These are phyloP conservation scores for Yamagishiella unicocca DNA, from an alignment of 139 green algal genomes.

Conservation along the genomic window DNA sequence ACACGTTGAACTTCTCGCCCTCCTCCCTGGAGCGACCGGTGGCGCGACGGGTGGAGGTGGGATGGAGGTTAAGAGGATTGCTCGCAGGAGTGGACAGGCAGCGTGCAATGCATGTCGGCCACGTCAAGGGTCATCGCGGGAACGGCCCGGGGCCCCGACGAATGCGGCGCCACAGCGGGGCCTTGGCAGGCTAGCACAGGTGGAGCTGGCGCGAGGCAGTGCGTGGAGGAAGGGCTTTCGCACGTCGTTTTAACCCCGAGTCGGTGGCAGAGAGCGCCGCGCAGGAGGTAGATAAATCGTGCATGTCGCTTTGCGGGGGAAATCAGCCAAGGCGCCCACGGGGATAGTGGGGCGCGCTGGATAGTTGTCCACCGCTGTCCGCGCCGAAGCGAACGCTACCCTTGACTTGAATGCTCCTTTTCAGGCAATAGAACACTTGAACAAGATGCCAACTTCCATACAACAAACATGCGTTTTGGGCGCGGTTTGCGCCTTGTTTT, in stretches of 20 bases:
- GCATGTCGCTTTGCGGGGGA: neutral
- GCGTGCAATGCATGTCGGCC: too few species aligned
- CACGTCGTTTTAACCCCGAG: slow-evolving; percentile 29
- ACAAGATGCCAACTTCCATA: too few species aligned
- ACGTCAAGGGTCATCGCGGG: too few species aligned
- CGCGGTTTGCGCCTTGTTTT: too few species aligned
- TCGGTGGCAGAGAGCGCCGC: neutral
- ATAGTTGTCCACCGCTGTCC: slow-evolving; percentile 23
- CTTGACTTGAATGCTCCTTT: too few species aligned
- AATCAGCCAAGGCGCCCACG: slow-evolving; percentile 8
- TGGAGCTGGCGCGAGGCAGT: neutral
- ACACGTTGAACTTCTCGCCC: slow-evolving; percentile 95
- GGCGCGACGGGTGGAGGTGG: neutral
- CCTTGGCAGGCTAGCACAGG: too few species aligned
- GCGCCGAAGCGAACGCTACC: too few species aligned
- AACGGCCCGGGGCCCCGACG: too few species aligned
- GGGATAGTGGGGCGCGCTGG: neutral
- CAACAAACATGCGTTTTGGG: too few species aligned
- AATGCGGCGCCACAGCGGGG: too few species aligned
- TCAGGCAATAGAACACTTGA: too few species aligned
- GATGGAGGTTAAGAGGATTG: neutral
- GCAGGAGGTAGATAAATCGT: slow-evolving; percentile 31
- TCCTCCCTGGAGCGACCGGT: too few species aligned
- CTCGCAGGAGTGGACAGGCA: neutral
- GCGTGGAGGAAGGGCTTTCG: neutral